Percentiles rank a stretch among this genome's conserved stretches.
These are phyloP conservation scores for Wickerhamiella azyma DNA, from an alignment of 805 yeast species.

Conservation along the genomic window DNA sequence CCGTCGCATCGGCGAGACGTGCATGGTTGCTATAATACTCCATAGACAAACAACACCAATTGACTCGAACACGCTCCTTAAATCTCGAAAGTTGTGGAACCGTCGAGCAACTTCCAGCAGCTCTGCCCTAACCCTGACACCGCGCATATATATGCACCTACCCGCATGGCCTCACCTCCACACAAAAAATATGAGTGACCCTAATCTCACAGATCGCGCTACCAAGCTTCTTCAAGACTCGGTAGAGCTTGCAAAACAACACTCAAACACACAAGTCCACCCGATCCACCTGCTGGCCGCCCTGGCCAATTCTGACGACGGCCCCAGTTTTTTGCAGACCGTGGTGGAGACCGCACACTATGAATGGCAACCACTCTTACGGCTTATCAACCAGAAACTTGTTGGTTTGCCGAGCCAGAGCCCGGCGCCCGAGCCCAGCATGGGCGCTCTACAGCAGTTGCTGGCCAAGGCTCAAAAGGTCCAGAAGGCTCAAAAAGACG, in stretches of 20 bases:
- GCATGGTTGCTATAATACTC: too few species aligned
- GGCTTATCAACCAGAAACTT: constrained; percentile 65
- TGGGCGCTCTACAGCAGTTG: constrained; percentile 64
- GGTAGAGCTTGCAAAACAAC: constrained; percentile 68
- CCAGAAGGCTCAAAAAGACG: constrained; percentile 78
- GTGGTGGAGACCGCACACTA: constrained; percentile 73
- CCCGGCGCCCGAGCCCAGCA: constrained; percentile 72
- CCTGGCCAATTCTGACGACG: constrained; percentile 53
- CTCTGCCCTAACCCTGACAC: constrained; percentile 4
- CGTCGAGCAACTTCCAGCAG: constrained; percentile 1
- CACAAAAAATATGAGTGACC: constrained; percentile 12
- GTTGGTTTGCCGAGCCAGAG: constrained; percentile 77
- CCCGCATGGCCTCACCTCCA: neutral
- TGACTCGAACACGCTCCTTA: neutral
- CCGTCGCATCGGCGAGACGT: too few species aligned
- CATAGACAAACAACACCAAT: too few species aligned
- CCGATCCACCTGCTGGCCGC: constrained; percentile 93
- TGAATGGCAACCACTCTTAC: constrained; percentile 70
- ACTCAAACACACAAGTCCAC: constrained; percentile 63
- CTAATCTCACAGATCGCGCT: constrained; percentile 82
- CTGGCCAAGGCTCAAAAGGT: constrained; percentile 62
- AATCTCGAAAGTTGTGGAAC: neutral
- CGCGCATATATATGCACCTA: constrained; percentile 5
- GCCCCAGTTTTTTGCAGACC: constrained; percentile 60
- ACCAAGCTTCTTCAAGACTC: constrained; percentile 68